Base-by-base conservation (phyloP, 345 rosid genomes). In the Cochlearia excelsa region DNA sequence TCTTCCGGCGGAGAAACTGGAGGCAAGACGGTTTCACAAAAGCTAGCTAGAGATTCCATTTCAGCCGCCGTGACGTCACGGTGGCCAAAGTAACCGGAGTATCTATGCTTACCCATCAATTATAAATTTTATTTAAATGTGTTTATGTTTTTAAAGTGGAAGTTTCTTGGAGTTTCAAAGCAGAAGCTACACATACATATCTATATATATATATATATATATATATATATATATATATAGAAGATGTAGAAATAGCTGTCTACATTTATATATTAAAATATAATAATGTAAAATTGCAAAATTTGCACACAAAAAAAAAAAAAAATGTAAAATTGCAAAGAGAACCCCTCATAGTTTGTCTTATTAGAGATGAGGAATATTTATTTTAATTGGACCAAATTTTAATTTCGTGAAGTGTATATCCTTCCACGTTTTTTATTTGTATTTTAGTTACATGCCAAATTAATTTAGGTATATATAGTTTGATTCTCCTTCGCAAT, bases 1-100 rank as follows among this genome's bases (percentile, higher is more conserved):
- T 70, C 37, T 48, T 56, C 51, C 0, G 68, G 59, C 7, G 69
- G 63, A 2, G 71, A 10, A 28, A 82, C 35, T 66, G 90, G 54
- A 48, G 95, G 93, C 51, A 82, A 67, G 7, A 82, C 2, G 4
- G 75, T 75, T 49, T 84, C 85, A n/a, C 86, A 86, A 30, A 87
- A 3, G 68, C 81, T 67, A 7, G 74, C 56, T 63, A 90, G 51
- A 0, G 87, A 38, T 7, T 65, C 59, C 59, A 90, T 78, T 78
- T 90, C 94, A 2, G 46, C 61, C 26, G 77, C 66, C 40, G 81
- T 70, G 57, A 87, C 49, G 26, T 78, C 79, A 5, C 35, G 44
- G 46, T 7, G 56, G 9, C 51, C 27, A n/a, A 51, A 71, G 1
- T 30, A 51, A 26, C 39, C 35, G 33, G 51, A 26, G 44, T 30